These are phyloP conservation scores for Thalassiosira livingstoniorum DNA, from an alignment of 352 stramenopile species.

Conservation along the genomic window DNA sequence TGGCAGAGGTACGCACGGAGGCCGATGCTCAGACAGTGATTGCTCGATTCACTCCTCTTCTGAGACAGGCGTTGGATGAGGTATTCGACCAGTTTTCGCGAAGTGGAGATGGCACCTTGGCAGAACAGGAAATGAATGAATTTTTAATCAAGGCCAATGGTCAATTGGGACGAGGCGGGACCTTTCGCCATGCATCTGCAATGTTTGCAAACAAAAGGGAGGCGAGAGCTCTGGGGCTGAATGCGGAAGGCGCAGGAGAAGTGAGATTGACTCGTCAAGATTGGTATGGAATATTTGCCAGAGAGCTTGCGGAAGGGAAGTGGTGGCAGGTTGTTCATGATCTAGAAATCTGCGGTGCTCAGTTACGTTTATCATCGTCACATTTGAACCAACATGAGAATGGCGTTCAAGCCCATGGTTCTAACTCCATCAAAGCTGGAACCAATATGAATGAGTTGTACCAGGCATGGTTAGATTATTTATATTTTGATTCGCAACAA, in stretches of 20 bases:
- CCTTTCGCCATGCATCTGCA: conserved; percentile 42
- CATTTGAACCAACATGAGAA: neutral
- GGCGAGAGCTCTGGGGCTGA: no score
- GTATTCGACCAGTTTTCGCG: conserved; percentile 32
- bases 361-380: conserved; percentile 16
- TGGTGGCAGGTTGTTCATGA: conserved; percentile 71
- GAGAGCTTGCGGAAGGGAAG: conserved; percentile 64
- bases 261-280: conserved; percentile 45
- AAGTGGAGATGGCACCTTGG: conserved; percentile 40
- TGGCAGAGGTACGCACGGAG: conserved; percentile 49
- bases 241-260: no score
- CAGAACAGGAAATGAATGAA: conserved; percentile 50
- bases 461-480: conserved; percentile 49
- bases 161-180: conserved; percentile 52
- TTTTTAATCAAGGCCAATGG: conserved; percentile 64
- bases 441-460: conserved; percentile 52
- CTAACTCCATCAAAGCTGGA: neutral
- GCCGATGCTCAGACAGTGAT: conserved; percentile 46
- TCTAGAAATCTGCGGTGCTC: conserved; percentile 48
- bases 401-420: neutral
- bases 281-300: conserved; percentile 62
- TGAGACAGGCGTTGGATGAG: conserved; percentile 33
- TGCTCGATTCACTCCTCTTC: conserved; percentile 41
- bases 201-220: conserved; percentile 37
- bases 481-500: conserved; percentile 35